These are phyloP conservation scores for Verticillium nonalfalfae DNA, from an alignment of 2,329 filamentous ascomycete genomes.

Conservation along the genomic window DNA sequence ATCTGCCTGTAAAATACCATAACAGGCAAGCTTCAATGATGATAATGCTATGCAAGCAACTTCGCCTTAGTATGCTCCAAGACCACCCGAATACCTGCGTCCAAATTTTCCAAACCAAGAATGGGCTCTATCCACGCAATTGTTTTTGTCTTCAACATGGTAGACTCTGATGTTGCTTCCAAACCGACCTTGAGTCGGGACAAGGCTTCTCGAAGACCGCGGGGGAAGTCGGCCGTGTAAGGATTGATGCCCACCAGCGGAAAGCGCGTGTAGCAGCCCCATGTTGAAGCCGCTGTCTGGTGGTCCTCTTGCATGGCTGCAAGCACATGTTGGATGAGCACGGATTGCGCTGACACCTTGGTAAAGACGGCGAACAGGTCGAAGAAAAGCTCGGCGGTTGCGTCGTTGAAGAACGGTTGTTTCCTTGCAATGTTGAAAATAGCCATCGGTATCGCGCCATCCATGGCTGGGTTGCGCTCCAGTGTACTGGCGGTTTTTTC, in stretches of 20 bases:
- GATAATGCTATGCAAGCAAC: conserved; percentile 13
- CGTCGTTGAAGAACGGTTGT: conserved; percentile 62
- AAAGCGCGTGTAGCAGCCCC: conserved; percentile 65
- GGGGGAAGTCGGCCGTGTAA: conserved; percentile 64
- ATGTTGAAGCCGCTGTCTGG: conserved; percentile 55
- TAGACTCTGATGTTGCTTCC: conserved; percentile 37
- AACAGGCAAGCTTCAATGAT: background rate
- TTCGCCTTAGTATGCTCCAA: conserved; percentile 43
- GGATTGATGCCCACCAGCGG: conserved; percentile 61
- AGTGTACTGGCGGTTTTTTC: conserved; percentile 43
- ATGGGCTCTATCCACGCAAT: conserved; percentile 48
- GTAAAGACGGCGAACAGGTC: conserved; percentile 68
- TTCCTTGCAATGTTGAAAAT: conserved; percentile 84
- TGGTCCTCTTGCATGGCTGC: conserved; percentile 53
- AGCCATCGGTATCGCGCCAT: conserved; percentile 87
- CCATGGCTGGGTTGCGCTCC: conserved; percentile 73
- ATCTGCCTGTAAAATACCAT: background rate
- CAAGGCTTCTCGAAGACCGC: conserved; percentile 61
- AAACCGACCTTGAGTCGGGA: conserved; percentile 49
- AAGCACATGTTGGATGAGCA: conserved; percentile 69
- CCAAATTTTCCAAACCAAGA: conserved; percentile 41
- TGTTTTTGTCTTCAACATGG: conserved; percentile 40
- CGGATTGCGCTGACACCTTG: conserved; percentile 55
- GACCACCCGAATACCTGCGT: conserved; percentile 49
- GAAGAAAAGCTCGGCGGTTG: conserved; percentile 72